Evolutionary conservation across 139 green algal genomes (phyloP).

Genomic region (Ettlia oleoabundans): DNA sequence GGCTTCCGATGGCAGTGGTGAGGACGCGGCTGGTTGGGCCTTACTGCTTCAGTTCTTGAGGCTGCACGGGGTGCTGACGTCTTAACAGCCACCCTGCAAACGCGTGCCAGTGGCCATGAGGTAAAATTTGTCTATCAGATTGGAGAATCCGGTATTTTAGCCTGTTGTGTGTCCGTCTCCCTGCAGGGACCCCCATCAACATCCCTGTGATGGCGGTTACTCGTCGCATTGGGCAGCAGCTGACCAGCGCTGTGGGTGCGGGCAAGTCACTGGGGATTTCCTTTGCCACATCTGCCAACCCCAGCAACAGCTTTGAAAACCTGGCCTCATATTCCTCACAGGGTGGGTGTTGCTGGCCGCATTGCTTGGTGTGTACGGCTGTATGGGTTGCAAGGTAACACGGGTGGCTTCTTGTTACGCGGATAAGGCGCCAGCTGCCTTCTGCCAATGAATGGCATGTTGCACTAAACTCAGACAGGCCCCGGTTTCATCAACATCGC

Average conservation of each 20-base stretch:
- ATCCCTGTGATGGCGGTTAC: conserved; percentile 57
- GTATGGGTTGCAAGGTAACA: background rate
- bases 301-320: conserved; percentile 32
- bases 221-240: conserved; percentile 37
- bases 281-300: conserved; percentile 11
- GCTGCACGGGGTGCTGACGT: too few species aligned
- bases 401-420: background rate
- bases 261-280: conserved; percentile 29
- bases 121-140: too few species aligned
- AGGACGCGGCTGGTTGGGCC: background rate
- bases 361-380: conserved; percentile 19
- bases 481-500: too few species aligned
- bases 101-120: background rate
- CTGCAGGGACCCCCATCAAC: conserved; percentile 33
- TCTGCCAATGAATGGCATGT: too few species aligned
- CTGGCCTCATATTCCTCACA: conserved; percentile 51
- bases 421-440: too few species aligned
- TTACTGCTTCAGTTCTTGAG: too few species aligned
- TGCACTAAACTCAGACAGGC: too few species aligned
- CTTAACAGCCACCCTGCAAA: background rate
- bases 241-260: conserved; percentile 14
- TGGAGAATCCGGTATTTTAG: too few species aligned
- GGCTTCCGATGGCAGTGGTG: background rate
- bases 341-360: conserved; percentile 51
- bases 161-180: background rate